Evolutionary conservation across 2,329 filamentous ascomycete species (phyloP), one percentile per base, ranked within the genome.

Genomic region (Aspergillus costaricaensis): DNA sequence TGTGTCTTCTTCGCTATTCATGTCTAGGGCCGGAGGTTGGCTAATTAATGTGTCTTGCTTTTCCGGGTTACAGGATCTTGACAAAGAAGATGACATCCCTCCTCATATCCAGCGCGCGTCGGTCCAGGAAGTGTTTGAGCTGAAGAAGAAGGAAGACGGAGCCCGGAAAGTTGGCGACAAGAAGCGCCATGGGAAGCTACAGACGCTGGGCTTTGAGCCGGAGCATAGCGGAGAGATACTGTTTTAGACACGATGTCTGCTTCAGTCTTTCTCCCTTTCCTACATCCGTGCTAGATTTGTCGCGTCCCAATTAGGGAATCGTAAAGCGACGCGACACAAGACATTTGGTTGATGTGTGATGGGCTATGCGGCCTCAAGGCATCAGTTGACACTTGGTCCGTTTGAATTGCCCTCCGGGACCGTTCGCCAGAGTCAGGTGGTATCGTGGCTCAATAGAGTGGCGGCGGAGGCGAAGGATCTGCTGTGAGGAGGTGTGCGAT

Each of bases 11-110:
- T 43, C 15, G n/a, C 5, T 17, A 23, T 27, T 36, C 9, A 2
- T 51, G 12, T 17, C 8, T 48, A 10, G 39, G 59, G 59, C 17
- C 19, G 15, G 12, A 51, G 2, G 12, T 36, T 25, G n/a, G 17
- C n/a, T 55, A 21, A 7, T 47, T 15, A 14, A 25, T 30, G 54
- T 23, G 10, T 36, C 9, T 49, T 59, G 23, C 4, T 38, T 58
- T 9, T 43, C 60, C 48, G n/a, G 12, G 10, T 19, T 59, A n/a
- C 64, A 85, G 83, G 95, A 99, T 75, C 86, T 99, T 23, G 95
- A 99, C 81, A 92, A 90, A 72, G 95, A 99, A 77, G 95, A 99
- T 76, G 88, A 96, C 60, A 83, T 92, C 14, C 92, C 91, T 1
- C 76, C 82, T 4, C 87, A 88, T 32, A 92, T 90, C 68, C 81